Evolutionary conservation across 2,329 filamentous ascomycete species (phyloP), one percentile per base, ranked within the genome.

Genomic region (Phialemoniopsis sp.): DNA sequence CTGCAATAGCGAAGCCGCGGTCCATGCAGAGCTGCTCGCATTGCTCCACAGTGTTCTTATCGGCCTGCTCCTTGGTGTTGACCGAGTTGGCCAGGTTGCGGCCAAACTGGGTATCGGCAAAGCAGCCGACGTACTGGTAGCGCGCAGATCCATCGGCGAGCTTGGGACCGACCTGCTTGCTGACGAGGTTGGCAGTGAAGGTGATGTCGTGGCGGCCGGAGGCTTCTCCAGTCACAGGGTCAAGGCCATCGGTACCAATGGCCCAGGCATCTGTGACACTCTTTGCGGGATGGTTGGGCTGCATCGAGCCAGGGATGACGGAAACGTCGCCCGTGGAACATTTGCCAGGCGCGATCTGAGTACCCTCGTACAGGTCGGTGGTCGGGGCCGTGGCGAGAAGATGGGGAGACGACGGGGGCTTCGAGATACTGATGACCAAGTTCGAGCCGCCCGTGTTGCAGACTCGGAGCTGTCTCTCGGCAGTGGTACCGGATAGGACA

Each of bases 191-290:
- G 2, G 58, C 59, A 29, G 47, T 52, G 29, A 63, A 53, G 1
- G 45, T 34, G 33, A 68, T 55, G 13, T 59, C 52, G 37, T 62
- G 62, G 15, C 63, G 48, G 3, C 64, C 66, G 39, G 66, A 68
- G 7, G 42, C 34, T 15, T 49, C 38, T 13, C 39, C 42, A 4
- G 46, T 47, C 10, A 41, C 38, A 13, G 49, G 38, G 29, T 51
- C 57, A 4, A 60, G 50, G 42, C 68, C 66, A 38, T 67, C 62
- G 3, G 59, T 61, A 41, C 66, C 68, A 36, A 68, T 46, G 5
- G 59, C 62, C 66, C 66, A 70, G 4, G 50, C 35, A 29, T 53
- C 54, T 2, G 45, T 49, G 3, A 61, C 46, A 13, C 43, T 36
- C 30, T 61, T 57, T 9, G 50, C 43, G 4, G 50, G 52, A n/a